Base-by-base conservation (phyloP, 1,284 basidiomycete genomes). In the Xerocomus nothofagi region DNA sequence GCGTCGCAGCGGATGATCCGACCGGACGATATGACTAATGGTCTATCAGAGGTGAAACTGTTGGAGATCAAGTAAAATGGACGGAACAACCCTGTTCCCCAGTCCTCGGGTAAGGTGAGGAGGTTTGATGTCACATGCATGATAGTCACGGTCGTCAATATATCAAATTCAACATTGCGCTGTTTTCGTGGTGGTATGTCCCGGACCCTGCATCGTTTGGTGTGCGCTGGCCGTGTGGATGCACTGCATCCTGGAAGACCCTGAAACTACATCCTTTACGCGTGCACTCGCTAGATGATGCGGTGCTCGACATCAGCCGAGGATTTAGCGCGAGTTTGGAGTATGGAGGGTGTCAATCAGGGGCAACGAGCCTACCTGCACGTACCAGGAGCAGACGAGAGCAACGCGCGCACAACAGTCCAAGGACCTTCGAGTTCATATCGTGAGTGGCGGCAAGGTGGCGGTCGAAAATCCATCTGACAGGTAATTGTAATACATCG, bases 1-100 rank as follows among this genome's bases (percentile, higher is more conserved):
- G 58, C 56, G 84, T 72, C 20, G 21, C 39, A 14, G 36, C n/a
- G 15, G 40, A 52, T 49, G 43, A 34, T 30, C 21, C 21, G 34
- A 37, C 50, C n/a, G 20, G 37, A 40, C 18, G 33, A n/a, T 20
- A 21, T 26, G 32, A 50, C 48, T 66, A 44, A 66, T 51, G 30
- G 21, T 34, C 31, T 12, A 54, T 36, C 68, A 90, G 88, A 90
- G 74, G 81, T 86, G 61, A 91, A 89, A 66, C 76, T 89, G 27
- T 58, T 89, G 57, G 74, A 76, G 55, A 80, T 89, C 70, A 84
- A 83, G 66, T 86, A 76, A 74, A 51, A 53, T 8, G 33, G 23
- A 42, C 32, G 33, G 37, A 30, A 23, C 24, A 32, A 17, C 26
- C 39, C 24, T 51, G 37, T 45, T 36, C 50, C 59, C 51, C 59